Base-by-base conservation (phyloP, 768 basidiomycete genomes). In the Leucosporidium creatinivorum region DNA sequence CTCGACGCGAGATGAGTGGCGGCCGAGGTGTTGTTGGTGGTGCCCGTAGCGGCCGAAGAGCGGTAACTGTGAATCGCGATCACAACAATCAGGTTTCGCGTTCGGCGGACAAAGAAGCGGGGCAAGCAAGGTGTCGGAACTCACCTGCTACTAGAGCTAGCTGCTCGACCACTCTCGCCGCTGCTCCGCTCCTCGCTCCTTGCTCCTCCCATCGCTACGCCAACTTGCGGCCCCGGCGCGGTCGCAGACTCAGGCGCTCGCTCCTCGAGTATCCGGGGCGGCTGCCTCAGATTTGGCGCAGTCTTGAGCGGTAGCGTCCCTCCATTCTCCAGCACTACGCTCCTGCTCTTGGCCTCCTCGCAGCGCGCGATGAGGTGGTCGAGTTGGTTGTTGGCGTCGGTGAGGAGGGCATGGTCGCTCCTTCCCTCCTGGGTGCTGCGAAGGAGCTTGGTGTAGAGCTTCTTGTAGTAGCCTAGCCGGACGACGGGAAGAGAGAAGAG, bases 381-480 rank as follows among this genome's bases (percentile, higher is more conserved):
- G 65, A 99, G 80, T 72, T 86, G 87, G 65, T 89, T 88, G 68
- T 92, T 81, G 4, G 93, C 93, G 8, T 84, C 84, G 9, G 87
- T 80, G 26, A 98, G 82, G 28, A 96, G 79, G 39, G 83, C 84
- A 77, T 98, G 88, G 77, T 98, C 94, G 70, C 87, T 90, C 74
- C 87, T 82, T 23, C 93, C 92, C 6, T 89, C 87, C 31, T 85
- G 84, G 2, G 92, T 93, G 75, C 88, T 89, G 79, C 89, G 91
- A 58, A 97, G 80, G 55, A 98, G 80, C 58, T 88, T 85, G 60
- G 84, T 83, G 76, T 98, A 98, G 1, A 98, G 82, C 77, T 89
- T 93, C 75, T 85, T 86, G 81, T 97, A 98, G 78, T 99, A 98
- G 74, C 86, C 86, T 65, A 99, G 80, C 52, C 96, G 85, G 19